Evolutionary conservation across 805 yeast genomes (phyloP), one percentile per base, ranked within the genome.

Genomic region (Candida silvicultrix): DNA sequence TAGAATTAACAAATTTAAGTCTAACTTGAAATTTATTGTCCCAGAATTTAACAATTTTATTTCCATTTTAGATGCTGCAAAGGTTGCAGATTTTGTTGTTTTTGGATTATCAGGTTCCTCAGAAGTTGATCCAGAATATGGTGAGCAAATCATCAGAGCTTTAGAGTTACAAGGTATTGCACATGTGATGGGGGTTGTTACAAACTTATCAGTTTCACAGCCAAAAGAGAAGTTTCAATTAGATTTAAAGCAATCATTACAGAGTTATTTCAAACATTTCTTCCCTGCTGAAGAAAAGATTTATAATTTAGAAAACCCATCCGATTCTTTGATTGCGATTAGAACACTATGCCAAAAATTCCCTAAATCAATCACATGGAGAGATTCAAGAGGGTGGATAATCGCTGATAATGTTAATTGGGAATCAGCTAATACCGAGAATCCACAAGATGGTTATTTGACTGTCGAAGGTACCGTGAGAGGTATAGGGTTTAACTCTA

Each of bases 131-230:
- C 71, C 73, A 40, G 75, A 74, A 36, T 77, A 80, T 56, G 98
- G 98, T 42, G 99, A 94, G 67, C 90, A 88, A 58, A 80, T 90
- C 25, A 72, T 94, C 46, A 80, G 98, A 66, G 87, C 96, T 2
- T 75, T 90, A 32, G 89, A 87, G 58, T 77, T 90, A 14, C 99
- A 95, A 69, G 98, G 98, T 71, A 84, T 90, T 14, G 83, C 96
- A 0, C 78, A 89, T 4, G 82, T 81, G 1, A 69, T 85, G 46
- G 94, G 95, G 25, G 88, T 87, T 11, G 78, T 90, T 23, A 80
- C 94, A 8, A 88, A 89, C 57, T 62, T 89, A 31, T 77, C 83
- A 2, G 60, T 75, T 2, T 77, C 81, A 1, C 86, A 80, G 54
- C 82, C 85, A 37, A 85, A 84, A 64, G 81, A 77, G 57, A 88